These are phyloP conservation scores for Mycena metata DNA, from an alignment of 768 basidiomycete species.

Conservation along the genomic window DNA sequence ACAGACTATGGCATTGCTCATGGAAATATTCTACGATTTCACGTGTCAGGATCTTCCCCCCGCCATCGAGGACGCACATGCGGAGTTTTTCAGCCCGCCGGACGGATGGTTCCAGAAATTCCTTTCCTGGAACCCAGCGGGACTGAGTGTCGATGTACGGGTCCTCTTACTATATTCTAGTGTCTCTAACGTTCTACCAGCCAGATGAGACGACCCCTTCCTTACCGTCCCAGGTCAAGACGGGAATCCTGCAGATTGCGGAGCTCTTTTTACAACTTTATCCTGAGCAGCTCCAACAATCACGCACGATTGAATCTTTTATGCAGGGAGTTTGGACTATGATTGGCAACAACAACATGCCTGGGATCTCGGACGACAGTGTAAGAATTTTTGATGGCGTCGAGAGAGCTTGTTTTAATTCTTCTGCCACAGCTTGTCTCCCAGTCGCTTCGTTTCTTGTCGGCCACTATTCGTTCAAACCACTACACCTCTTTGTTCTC, in stretches of 20 bases:
- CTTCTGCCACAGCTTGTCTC: constrained; percentile 76
- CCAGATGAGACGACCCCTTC: constrained; percentile 87
- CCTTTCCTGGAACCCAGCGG: constrained; percentile 81
- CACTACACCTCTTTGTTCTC: constrained; percentile 88
- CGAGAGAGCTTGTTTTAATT: not conserved
- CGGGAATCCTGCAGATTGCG: constrained; percentile 89
- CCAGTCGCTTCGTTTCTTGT: constrained; percentile 91
- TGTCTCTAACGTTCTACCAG: constrained; percentile 50
- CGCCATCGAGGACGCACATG: constrained; percentile 89
- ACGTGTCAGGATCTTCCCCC: constrained; percentile 96
- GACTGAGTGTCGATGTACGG: constrained; percentile 79
- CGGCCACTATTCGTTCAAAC: constrained; percentile 91
- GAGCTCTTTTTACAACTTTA: constrained; percentile 92
- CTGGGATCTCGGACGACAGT: constrained; percentile 80
- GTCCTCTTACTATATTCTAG: constrained; percentile 8
- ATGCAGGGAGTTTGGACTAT: constrained; percentile 94
- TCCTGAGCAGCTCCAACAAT: constrained; percentile 79
- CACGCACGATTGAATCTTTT: constrained; percentile 75
- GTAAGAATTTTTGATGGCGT: constrained; percentile 52
- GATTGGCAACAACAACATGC: constrained; percentile 77
- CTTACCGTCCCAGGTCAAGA: constrained; percentile 91
- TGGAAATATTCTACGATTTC: constrained; percentile 94
- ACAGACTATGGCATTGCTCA: constrained; percentile 81
- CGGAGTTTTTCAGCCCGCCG: constrained; percentile 81
- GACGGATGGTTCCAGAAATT: constrained; percentile 85